These are phyloP conservation scores for Scalesia atractyloides DNA, from an alignment of 129 eudicot species.

Conservation along the genomic window DNA sequence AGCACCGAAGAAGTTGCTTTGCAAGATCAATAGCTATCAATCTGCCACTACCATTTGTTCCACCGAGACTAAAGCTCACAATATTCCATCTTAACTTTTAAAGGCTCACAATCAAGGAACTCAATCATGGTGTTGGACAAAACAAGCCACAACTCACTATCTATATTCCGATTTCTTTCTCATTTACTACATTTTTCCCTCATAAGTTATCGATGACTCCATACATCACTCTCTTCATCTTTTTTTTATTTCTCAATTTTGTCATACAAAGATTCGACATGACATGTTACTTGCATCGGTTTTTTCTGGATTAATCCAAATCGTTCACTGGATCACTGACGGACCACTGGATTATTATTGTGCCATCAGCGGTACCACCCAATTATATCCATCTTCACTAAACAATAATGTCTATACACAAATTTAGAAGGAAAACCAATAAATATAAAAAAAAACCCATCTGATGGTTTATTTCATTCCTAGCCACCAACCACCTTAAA, in stretches of 20 bases:
- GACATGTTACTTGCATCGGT: slow-evolving; percentile 58
- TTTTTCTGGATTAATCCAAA: no score
- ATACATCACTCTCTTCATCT: slow-evolving; percentile 81
- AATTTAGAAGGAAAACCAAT: no score
- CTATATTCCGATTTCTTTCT: slow-evolving; percentile 68
- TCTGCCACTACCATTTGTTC: slow-evolving; percentile 88
- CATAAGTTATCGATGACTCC: slow-evolving; percentile 74
- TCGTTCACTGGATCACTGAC: no score
- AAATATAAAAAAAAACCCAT: no score
- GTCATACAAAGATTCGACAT: slow-evolving; percentile 70
- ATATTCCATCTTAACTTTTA: slow-evolving; percentile 74
- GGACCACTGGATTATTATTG: no score
- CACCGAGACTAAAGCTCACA: slow-evolving; percentile 72
- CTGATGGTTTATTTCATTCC: no score
- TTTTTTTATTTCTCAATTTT: slow-evolving; percentile 70
- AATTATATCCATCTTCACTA: no score
- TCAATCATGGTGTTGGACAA: slow-evolving; percentile 71
- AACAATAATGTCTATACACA: no score
- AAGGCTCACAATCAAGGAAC: slow-evolving; percentile 74
- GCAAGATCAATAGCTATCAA: slow-evolving; percentile 75
- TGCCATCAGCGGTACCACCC: no score
- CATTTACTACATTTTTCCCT: slow-evolving; percentile 61
- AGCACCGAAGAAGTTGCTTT: slow-evolving; percentile 42
- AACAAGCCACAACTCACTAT: slow-evolving; percentile 67
- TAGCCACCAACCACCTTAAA: no score